phyloP scores from a whole-genome alignment of 2,329 filamentous ascomycete species.

The Botrytis tulipae region DNA sequence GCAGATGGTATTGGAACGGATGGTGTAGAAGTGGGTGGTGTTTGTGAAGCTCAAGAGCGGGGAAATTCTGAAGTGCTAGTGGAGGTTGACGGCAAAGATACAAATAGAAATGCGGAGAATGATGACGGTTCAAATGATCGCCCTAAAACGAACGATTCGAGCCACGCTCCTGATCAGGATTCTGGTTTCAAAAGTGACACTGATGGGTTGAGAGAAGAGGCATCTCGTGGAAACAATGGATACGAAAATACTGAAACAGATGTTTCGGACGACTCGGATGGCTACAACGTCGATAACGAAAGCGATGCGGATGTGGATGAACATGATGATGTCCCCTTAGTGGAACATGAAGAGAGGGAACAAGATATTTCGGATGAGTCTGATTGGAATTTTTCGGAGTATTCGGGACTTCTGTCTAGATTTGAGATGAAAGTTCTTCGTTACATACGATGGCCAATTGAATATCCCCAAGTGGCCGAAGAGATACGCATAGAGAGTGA shows the following conservation, averaged over 20 bases:
- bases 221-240: rapidly evolving
- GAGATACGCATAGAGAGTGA: neutral
- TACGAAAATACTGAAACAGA: rapidly evolving
- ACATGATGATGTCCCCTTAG: rapidly evolving
- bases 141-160: rapidly evolving
- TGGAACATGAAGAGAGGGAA: no score
- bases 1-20: no score
- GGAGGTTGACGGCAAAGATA: neutral
- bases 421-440: rapidly evolving
- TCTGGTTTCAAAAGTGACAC: rapidly evolving
- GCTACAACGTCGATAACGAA: rapidly evolving
- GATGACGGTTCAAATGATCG: no score
- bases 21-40: no score
- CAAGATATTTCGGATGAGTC: no score
- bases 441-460: neutral
- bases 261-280: neutral
- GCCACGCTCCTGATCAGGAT: neutral
- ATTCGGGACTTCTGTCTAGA: no score
- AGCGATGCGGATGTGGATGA: rapidly evolving
- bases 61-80: rapidly evolving
- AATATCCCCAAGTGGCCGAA: rapidly evolving
- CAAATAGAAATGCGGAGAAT: neutral
- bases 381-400: no score
- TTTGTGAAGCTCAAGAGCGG: neutral
- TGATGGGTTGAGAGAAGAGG: rapidly evolving